Percentiles rank a stretch among this genome's conserved stretches.
Evolutionary conservation across 805 yeast species (phyloP).

Genomic region (Priceomyces medius): DNA sequence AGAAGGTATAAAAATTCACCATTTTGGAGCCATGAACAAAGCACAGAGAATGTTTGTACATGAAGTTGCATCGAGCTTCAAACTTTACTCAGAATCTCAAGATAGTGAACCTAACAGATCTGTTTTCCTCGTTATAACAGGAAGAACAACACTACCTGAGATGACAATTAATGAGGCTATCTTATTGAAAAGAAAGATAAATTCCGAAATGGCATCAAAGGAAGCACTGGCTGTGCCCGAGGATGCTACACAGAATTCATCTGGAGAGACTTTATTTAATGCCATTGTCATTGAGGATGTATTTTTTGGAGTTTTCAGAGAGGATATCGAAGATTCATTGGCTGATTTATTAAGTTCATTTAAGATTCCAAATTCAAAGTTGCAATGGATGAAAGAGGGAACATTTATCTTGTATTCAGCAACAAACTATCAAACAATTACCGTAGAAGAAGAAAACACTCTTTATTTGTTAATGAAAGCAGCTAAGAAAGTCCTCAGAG

Average conservation of each 20-base stretch:
- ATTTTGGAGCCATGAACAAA: slow-evolving; percentile 72
- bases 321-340: slow-evolving; percentile 39
- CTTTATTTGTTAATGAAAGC: slow-evolving; percentile 39
- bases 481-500: slow-evolving; percentile 32
- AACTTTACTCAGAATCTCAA: slow-evolving; percentile 67
- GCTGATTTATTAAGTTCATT: slow-evolving; percentile 18
- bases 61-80: slow-evolving; percentile 58
- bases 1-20: slow-evolving; percentile 37
- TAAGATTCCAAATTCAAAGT: slow-evolving; percentile 20
- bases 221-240: slow-evolving; percentile 22
- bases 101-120: slow-evolving; percentile 79
- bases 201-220: slow-evolving; percentile 20
- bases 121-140: slow-evolving; percentile 54
- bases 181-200: slow-evolving; percentile 20
- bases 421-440: slow-evolving; percentile 29
- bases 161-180: slow-evolving; percentile 48
- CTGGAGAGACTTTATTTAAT: slow-evolving; percentile 34
- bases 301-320: slow-evolving; percentile 51
- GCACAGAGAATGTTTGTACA: slow-evolving; percentile 73
- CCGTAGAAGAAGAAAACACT: slow-evolving; percentile 40
- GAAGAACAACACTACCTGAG: slow-evolving; percentile 39
- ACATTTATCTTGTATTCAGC: slow-evolving; percentile 42
- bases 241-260: slow-evolving; percentile 17
- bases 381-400: slow-evolving; percentile 44
- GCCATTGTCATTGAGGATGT: slow-evolving; percentile 55